These are phyloP conservation scores for Rhizopogon roseolus DNA, from an alignment of 768 basidiomycete genomes.

Conservation along the genomic window DNA sequence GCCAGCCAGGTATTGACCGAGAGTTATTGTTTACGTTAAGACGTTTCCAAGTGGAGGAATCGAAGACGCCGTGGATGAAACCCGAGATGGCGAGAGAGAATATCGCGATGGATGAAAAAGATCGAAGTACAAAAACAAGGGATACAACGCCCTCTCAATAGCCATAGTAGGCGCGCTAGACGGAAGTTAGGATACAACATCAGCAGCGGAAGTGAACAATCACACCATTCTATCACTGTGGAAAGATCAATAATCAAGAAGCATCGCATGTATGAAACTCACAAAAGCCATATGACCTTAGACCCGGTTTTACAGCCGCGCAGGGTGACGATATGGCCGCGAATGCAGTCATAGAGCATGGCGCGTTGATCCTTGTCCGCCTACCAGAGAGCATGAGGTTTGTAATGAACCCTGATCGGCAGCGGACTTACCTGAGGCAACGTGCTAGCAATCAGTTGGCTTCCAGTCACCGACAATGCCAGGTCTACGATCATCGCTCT, in stretches of 20 bases:
- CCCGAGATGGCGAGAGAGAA: constrained; percentile 14
- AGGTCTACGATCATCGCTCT: constrained; percentile 85
- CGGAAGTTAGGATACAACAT: constrained; percentile 11
- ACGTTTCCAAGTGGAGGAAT: constrained; percentile 16
- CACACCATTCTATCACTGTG: constrained; percentile 55
- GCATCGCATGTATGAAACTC: constrained; percentile 13
- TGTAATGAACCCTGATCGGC: neutral
- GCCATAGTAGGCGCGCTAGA: constrained; percentile 61
- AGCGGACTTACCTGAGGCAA: constrained; percentile 57
- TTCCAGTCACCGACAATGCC: constrained; percentile 78
- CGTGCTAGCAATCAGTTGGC: constrained; percentile 80
- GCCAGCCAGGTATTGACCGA: constrained; percentile 13
- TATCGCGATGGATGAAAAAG: constrained; percentile 21
- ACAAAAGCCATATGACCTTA: constrained; percentile 90
- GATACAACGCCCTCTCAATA: constrained; percentile 32
- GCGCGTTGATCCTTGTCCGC: constrained; percentile 85
- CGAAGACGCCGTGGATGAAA: constrained; percentile 8
- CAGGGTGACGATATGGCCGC: constrained; percentile 85
- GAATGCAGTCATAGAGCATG: constrained; percentile 78
- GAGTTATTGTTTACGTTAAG: constrained; percentile 13
- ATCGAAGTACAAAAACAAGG: constrained; percentile 21
- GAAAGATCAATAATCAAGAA: constrained; percentile 2
- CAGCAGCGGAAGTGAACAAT: neutral
- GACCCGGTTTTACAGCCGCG: constrained; percentile 89
- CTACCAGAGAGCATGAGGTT: constrained; percentile 30